Conservation (phyloP, 306 rosid species). For the Glycine latifolia region DNA sequence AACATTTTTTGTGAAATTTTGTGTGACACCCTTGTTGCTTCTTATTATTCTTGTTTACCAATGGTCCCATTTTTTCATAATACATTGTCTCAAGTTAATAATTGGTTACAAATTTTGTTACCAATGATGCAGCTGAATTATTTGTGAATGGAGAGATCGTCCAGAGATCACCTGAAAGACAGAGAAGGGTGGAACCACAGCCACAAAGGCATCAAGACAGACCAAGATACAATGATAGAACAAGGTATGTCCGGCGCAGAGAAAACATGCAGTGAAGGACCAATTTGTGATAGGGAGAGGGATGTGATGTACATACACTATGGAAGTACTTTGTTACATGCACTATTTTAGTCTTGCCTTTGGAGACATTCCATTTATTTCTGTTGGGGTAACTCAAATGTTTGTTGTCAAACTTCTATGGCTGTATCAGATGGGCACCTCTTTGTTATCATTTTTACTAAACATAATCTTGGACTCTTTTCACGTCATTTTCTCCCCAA, state of each 20-base stretch:
- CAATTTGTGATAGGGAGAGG: neutral
- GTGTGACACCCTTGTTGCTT: no score
- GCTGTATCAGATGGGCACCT: neutral
- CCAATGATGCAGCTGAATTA: conserved; percentile 78
- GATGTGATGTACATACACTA: conserved; percentile 41
- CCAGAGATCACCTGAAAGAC: conserved; percentile 93
- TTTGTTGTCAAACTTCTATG: conserved; percentile 2
- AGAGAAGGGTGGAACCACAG: conserved; percentile 96
- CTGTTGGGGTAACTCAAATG: neutral
- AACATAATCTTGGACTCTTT: conserved; percentile 10
- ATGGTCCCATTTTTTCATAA: no score
- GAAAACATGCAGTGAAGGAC: conserved; percentile 69
- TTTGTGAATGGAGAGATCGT: conserved; percentile 94
- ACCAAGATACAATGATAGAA: conserved; percentile 90
- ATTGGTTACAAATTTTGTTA: conserved; percentile 16
- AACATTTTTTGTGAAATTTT: no score
- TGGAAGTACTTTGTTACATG: conserved; percentile 45
- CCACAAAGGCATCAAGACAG: conserved; percentile 86
- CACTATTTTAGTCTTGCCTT: conserved; percentile 27
- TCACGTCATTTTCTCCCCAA: neutral
- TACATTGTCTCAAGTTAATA: neutral
- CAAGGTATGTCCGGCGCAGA: conserved; percentile 76
- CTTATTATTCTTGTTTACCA: no score
- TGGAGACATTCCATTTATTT: neutral
- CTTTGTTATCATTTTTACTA: conserved; percentile 13